Evolutionary conservation across 2,329 filamentous ascomycete species (phyloP).

Genomic region (Fusarium humuli): DNA sequence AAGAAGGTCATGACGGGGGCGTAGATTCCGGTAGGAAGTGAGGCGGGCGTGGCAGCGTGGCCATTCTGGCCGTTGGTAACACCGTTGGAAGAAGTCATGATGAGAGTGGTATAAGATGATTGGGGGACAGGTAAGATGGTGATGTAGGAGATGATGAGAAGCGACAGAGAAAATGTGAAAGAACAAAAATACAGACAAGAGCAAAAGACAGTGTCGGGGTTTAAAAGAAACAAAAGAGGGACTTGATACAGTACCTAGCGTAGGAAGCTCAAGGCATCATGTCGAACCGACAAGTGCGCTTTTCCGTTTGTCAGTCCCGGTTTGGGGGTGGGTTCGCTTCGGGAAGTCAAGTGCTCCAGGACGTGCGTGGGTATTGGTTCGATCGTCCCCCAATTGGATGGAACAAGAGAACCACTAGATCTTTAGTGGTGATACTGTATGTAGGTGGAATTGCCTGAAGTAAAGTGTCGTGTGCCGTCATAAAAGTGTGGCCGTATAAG

Average conservation of each 20-base stretch:
- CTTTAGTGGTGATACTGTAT: constrained; percentile 2
- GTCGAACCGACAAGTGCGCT: constrained; percentile 32
- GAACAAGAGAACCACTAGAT: constrained; percentile 16
- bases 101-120: constrained; percentile 11
- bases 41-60: constrained; percentile 55
- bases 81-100: constrained; percentile 46
- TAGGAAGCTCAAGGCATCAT: constrained; percentile 28
- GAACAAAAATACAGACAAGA: constrained; percentile 11
- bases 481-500: not conserved
- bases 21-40: constrained; percentile 85
- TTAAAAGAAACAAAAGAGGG: constrained; percentile 37
- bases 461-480: not conserved
- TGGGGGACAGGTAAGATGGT: not conserved
- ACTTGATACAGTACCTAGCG: constrained; percentile 40
- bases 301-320: constrained; percentile 21
- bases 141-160: not conserved
- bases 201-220: constrained; percentile 16
- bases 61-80: constrained; percentile 41
- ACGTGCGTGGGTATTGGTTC: constrained; percentile 44
- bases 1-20: constrained; percentile 94
- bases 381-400: constrained; percentile 41
- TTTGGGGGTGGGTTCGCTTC: constrained; percentile 47
- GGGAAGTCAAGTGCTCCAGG: constrained; percentile 45
- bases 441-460: constrained; percentile 28
- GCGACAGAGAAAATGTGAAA: constrained; percentile 14